Base-by-base conservation (phyloP, 768 basidiomycete species). In the Rhizopogon salebrosus region DNA sequence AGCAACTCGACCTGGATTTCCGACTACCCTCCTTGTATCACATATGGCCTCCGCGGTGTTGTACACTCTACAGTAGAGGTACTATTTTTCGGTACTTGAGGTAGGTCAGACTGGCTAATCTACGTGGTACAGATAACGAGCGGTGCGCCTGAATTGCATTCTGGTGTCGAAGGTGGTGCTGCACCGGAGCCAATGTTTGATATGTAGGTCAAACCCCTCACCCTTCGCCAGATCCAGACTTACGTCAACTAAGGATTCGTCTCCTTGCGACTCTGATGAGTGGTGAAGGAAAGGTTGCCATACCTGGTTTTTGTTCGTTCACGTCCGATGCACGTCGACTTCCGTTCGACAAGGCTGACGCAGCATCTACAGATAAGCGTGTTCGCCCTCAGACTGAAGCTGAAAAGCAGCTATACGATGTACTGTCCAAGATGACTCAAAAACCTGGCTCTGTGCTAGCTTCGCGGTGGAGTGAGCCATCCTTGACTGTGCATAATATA, bases 1-100 rank as follows among this genome's bases (percentile, higher is more conserved):
- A 92, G 90, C 59, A 98, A 99, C 64, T 98, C 95, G 20, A 95
- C 92, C 9, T 99, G 95, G 95, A 92, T 98, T 57, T 87, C 87
- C 11, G 92, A 97, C 60, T 83, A 88, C 57, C 81, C 83, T 6
- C 95, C 97, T 0, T 98, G 95, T 62, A 86, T 98, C 48, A 97
- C 95, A 0, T 97, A 95, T 65, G 97, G 97, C 3, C 73, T 98
- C 52, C 80, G 97, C 41, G 97, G 97, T 0, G 95, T 99, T 3
- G 83, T 98, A 1, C 94, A 95, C 63, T 92, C 90, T 48, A 80
- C 82, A 31, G 70, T 97, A 6, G 80, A 87, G 75, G 89, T 87
- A 41, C 41, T 68, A 42, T 38, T 29, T 22, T 6, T 16, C 36
- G 3, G n/a, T 45, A 31, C 11, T 6, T n/a, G 1, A 6, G 0